phyloP scores from a whole-genome alignment of 2,329 filamentous ascomycete species.

The Phyllosticta citribraziliensis region DNA sequence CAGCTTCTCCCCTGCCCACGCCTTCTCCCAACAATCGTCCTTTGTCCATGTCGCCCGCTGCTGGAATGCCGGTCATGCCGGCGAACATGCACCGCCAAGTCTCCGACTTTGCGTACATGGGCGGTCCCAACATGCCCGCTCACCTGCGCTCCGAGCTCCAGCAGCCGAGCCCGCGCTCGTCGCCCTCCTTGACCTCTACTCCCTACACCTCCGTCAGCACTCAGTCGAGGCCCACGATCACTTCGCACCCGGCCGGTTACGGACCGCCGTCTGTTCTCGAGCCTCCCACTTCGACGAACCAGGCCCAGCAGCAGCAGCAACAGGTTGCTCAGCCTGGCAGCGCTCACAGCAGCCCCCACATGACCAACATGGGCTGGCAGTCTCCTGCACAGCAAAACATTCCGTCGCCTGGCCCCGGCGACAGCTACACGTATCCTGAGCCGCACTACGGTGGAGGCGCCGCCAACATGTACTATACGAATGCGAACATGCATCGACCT shows the following conservation, averaged over 20 bases:
- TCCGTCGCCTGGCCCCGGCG: slow-evolving; percentile 59
- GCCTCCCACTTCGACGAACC: slow-evolving; percentile 66
- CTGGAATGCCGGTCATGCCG: slow-evolving; percentile 61
- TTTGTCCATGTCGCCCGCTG: slow-evolving; percentile 68
- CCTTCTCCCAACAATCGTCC: slow-evolving; percentile 74
- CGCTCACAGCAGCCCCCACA: slow-evolving; percentile 76
- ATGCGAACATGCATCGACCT: slow-evolving; percentile 59
- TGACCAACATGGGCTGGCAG: slow-evolving; percentile 73
- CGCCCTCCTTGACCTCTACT: slow-evolving; percentile 54
- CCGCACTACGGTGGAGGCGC: slow-evolving; percentile 51
- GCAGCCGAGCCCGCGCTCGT: slow-evolving; percentile 57
- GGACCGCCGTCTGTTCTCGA: slow-evolving; percentile 79
- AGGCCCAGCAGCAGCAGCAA: slow-evolving; percentile 64
- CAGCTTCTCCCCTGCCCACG: slow-evolving; percentile 66
- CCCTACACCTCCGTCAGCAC: slow-evolving; percentile 48
- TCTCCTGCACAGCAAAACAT: slow-evolving; percentile 69
- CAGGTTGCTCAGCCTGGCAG: slow-evolving; percentile 62
- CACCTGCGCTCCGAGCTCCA: slow-evolving; percentile 71
- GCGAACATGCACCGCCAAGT: slow-evolving; percentile 54
- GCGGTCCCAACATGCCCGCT: slow-evolving; percentile 67
- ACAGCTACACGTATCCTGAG: slow-evolving; percentile 72
- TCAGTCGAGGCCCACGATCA: slow-evolving; percentile 49
- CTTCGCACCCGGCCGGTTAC: slow-evolving; percentile 76
- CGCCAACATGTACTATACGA: slow-evolving; percentile 60
- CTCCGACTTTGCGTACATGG: slow-evolving; percentile 67